These are phyloP conservation scores for carrot (Daucus carota) DNA, from an alignment of 129 eudicot genomes.

Conservation along the genomic window DNA sequence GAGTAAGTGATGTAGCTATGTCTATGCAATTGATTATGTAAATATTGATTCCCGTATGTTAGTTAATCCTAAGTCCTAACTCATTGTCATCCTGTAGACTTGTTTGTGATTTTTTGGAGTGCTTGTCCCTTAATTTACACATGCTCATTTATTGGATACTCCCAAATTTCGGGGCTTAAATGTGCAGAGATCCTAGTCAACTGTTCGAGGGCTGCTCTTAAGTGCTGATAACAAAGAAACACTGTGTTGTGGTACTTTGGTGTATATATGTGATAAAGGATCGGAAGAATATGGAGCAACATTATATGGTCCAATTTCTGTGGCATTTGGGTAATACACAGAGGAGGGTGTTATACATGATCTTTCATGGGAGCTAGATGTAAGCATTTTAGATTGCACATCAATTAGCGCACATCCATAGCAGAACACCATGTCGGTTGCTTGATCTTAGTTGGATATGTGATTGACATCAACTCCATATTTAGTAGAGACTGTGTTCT, in stretches of 20 bases:
- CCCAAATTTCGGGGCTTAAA: neutral
- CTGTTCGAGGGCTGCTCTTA: neutral
- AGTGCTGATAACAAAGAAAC: neutral
- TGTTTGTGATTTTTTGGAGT: neutral
- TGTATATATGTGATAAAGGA: neutral
- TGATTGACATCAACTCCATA: neutral
- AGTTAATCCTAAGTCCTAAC: no score
- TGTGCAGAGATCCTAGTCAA: neutral
- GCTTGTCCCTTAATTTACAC: neutral
- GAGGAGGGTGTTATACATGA: neutral
- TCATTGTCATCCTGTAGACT: neutral
- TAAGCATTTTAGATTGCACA: neutral
- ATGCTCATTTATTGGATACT: neutral
- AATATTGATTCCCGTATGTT: neutral
- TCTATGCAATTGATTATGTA: neutral
- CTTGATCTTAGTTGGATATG: neutral
- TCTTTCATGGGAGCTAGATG: neutral
- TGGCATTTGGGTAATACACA: neutral
- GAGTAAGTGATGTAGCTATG: neutral
- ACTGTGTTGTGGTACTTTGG: neutral
- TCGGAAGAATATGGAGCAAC: neutral
- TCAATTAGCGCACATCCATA: neutral
- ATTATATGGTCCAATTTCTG: neutral
- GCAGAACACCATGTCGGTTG: neutral
- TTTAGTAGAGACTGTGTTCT: neutral